Base-by-base conservation (phyloP, 176 grass and related monocot genomes). In the Pharus latifolius region DNA sequence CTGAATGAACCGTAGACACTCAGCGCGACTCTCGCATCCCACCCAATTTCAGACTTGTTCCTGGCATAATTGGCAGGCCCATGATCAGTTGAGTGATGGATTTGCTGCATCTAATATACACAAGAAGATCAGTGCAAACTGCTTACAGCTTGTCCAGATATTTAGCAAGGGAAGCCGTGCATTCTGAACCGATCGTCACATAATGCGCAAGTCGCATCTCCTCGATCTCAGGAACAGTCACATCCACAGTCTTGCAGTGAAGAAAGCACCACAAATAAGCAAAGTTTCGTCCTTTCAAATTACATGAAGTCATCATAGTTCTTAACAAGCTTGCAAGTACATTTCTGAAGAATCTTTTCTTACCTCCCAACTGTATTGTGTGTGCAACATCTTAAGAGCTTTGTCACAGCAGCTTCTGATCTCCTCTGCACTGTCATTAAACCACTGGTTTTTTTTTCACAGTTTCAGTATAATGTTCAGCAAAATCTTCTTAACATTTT, bases 201-300 rank as follows among this genome's bases (percentile, higher is more conserved):
- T 99, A 95, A 69, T 99, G 90, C 33, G 90, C 96, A 9, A 99
- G 80, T 10, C 96, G 78, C 96, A 99, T 99, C 73, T 99, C 90
- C 73, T 95, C 90, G n/a, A 99, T 87, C 82, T 99, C 96, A 0
- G 96, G 96, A 15, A 99, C 26, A 0, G 87, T 95, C 60, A 99
- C 84, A 50, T 86, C 80, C 79, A 99, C 20, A 22, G 85, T 91
- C 90, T 92, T 53, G 62, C 3, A 52, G 31, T 8, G 5, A 26
- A 63, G 16, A 44, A 54, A 56, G 52, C 0, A 24, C 37, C 37
- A 56, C 5, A 65, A 20, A 57, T 6, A 49, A 33, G 25, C 38
- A 19, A 53, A 31, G 11, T 49, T 32, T 26, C 20, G 1, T 25
- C 34, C 41, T 51, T 19, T 7, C 58, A 72, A 48, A 64, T 30